phyloP scores from a whole-genome alignment of 2,329 filamentous ascomycete genomes.

The Aureobasidium subglaciale region DNA sequence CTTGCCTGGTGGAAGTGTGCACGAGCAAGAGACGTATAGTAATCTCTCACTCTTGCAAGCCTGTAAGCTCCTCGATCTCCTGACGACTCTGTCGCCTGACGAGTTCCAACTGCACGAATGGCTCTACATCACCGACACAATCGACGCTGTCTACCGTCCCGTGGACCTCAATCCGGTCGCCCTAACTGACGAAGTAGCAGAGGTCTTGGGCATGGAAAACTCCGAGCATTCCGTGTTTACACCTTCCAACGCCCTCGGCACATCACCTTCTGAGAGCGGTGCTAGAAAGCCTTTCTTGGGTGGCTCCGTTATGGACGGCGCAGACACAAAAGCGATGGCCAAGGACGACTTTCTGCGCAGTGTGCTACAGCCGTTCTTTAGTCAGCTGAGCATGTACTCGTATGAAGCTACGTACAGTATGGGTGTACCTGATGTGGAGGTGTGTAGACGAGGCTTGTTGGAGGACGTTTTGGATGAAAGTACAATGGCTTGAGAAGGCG shows the following conservation, averaged over 20 bases:
- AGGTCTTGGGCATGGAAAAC: conserved; percentile 53
- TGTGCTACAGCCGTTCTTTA: conserved; percentile 81
- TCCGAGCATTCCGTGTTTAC: conserved; percentile 26
- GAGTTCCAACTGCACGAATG: conserved; percentile 98
- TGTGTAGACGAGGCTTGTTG: conserved; percentile 40
- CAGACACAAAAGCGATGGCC: conserved; percentile 46
- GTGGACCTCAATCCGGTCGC: conserved; percentile 61
- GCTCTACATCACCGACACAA: conserved; percentile 95
- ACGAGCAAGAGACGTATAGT: conserved; percentile 67
- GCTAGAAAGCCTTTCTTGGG: conserved; percentile 38
- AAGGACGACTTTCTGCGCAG: conserved; percentile 62
- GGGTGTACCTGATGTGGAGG: conserved; percentile 58
- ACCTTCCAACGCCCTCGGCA: background rate
- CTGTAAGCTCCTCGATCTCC: conserved; percentile 83
- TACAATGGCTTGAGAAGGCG: conserved; percentile 35
- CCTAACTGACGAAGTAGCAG: conserved; percentile 76
- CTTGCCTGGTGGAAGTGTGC: conserved; percentile 58
- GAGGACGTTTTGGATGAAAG: conserved; percentile 35
- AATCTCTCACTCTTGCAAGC: conserved; percentile 76
- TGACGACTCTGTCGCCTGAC: conserved; percentile 82
- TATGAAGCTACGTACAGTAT: conserved; percentile 93
- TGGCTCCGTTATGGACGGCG: conserved; percentile 50
- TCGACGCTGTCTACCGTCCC: conserved; percentile 86
- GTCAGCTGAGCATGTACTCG: conserved; percentile 81
- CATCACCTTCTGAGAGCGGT: conserved; percentile 10